A percentile compares a stretch with the other conserved stretches of the same genome.
Conservation (phyloP, 2,329 filamentous ascomycete genomes). For the Sclerotinia borealis region DNA sequence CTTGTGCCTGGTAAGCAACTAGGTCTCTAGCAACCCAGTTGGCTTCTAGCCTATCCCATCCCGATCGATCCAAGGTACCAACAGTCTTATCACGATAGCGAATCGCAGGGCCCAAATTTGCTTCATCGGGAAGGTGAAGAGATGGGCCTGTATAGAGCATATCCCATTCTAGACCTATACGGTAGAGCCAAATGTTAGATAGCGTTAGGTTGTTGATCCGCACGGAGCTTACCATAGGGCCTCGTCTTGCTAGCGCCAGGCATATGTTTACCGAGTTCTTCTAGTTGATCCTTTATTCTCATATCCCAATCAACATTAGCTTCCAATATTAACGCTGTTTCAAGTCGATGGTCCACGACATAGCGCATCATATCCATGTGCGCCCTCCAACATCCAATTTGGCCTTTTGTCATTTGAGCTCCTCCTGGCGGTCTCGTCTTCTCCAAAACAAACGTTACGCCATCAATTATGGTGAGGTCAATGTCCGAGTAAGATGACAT, state of each 20-base stretch:
- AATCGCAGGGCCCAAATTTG: background rate
- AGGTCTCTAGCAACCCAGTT: background rate
- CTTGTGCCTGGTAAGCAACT: background rate
- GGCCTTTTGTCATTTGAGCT: background rate
- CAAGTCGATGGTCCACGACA: background rate
- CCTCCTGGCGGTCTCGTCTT: background rate
- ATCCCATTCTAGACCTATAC: background rate
- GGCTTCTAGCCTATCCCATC: background rate
- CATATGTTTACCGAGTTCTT: background rate
- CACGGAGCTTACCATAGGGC: conserved; percentile 1
- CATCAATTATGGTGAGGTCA: background rate
- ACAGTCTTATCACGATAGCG: background rate
- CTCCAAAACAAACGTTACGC: background rate
- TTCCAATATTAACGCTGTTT: conserved; percentile 5
- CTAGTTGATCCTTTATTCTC: background rate
- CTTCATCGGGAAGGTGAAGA: background rate
- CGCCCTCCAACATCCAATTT: background rate
- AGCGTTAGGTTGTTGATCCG: background rate
- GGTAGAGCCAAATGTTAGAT: background rate
- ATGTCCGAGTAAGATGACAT: background rate
- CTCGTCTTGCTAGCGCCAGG: background rate
- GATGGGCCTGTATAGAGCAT: background rate
- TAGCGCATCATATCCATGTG: conserved; percentile 8
- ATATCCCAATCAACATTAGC: conserved; percentile 2
- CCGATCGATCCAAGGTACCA: background rate